A percentile compares a stretch with the other conserved stretches of the same genome.
Conservation (phyloP, 805 yeast genomes). For the Saccharomycopsis fibuligera region DNA sequence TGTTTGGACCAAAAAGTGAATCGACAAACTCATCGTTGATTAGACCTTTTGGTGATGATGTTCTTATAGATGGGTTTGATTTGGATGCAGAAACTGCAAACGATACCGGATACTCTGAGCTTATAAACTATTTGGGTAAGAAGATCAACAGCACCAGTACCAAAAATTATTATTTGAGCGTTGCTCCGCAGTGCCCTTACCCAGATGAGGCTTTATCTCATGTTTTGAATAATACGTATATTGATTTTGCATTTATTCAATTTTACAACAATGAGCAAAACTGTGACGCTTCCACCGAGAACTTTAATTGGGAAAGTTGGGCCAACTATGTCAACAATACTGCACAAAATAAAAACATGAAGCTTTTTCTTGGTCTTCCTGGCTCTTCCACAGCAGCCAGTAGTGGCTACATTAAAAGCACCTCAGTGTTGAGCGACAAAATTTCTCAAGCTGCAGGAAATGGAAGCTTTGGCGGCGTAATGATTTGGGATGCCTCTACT, state of each 20-base stretch:
- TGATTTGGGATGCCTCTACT: conserved; percentile 19
- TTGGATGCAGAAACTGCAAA: conserved; percentile 72
- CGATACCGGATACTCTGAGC: conserved; percentile 58
- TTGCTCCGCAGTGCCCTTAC: conserved; percentile 89
- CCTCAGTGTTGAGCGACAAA: conserved; percentile 25
- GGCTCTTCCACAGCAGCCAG: conserved; percentile 55
- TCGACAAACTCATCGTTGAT: conserved; percentile 6
- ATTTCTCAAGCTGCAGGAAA: conserved; percentile 28
- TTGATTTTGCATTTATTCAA: conserved; percentile 81
- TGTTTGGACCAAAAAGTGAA: conserved; percentile 41
- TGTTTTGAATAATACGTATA: conserved; percentile 47
- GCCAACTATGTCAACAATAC: conserved; percentile 47
- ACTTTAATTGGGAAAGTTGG: conserved; percentile 74
- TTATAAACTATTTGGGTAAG: conserved; percentile 50
- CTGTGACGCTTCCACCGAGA: conserved; percentile 32
- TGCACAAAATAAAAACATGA: conserved; percentile 64
- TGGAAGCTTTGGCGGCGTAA: conserved; percentile 57
- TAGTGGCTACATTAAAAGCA: conserved; percentile 49
- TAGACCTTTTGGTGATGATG: conserved; percentile 46
- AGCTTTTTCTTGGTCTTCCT: conserved; percentile 71
- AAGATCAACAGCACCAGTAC: conserved; percentile 39
- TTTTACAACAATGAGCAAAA: conserved; percentile 83
- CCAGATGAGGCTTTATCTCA: conserved; percentile 71
- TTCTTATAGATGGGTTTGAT: conserved; percentile 76
- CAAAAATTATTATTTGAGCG: conserved; percentile 69